These are phyloP conservation scores for Neonectria punicea DNA, from an alignment of 2,329 filamentous ascomycete genomes.

Conservation along the genomic window DNA sequence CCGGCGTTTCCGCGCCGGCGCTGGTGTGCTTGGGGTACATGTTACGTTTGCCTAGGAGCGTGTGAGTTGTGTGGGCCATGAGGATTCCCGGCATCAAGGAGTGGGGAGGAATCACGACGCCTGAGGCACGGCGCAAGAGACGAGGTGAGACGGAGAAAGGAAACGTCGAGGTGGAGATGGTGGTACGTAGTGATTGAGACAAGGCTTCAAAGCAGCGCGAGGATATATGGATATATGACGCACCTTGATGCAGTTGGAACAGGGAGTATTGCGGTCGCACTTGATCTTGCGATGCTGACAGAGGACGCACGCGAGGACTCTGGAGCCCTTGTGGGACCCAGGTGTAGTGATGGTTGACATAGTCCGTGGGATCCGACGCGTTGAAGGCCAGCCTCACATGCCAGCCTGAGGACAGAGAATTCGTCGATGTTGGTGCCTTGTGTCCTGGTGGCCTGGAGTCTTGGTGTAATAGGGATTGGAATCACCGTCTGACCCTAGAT, in stretches of 20 bases:
- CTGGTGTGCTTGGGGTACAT: constrained; percentile 69
- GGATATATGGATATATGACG: constrained; percentile 39
- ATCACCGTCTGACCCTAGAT: background rate
- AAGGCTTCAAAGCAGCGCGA: constrained; percentile 3
- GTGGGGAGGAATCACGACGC: background rate
- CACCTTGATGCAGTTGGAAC: constrained; percentile 70
- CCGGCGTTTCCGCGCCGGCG: constrained; percentile 67
- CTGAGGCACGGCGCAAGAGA: constrained; percentile 9
- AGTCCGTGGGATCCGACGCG: constrained; percentile 33
- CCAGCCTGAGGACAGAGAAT: constrained; percentile 29
- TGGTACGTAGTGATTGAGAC: background rate
- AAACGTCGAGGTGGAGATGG: background rate
- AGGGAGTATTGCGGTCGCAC: constrained; percentile 68
- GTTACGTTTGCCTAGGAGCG: constrained; percentile 63
- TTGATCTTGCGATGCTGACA: constrained; percentile 73
- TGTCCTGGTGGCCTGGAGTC: background rate
- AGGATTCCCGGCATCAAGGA: background rate
- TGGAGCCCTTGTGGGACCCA: constrained; percentile 51
- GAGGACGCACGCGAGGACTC: constrained; percentile 65
- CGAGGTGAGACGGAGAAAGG: background rate
- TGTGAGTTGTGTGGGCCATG: constrained; percentile 20
- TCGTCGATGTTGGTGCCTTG: background rate
- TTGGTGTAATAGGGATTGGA: background rate
- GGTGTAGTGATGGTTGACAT: constrained; percentile 47
- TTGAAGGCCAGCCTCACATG: constrained; percentile 43